phyloP scores from a whole-genome alignment of 1,139 yeast genomes.

The Saccharomyces hybrid region DNA sequence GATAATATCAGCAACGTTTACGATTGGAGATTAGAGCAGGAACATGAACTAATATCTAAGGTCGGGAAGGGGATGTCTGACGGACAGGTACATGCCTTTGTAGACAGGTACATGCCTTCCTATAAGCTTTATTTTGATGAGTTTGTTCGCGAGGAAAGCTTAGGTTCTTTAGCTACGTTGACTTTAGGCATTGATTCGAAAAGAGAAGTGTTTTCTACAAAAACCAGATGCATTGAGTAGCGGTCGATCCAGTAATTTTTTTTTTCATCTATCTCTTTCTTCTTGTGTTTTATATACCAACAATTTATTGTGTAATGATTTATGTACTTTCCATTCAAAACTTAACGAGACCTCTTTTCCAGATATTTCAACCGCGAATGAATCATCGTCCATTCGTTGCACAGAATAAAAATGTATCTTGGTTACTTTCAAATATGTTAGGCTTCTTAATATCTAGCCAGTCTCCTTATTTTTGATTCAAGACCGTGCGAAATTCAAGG shows the following conservation, averaged over 20 bases:
- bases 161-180: slow-evolving; percentile 25
- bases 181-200: slow-evolving; percentile 22
- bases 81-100: slow-evolving; percentile 54
- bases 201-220: slow-evolving; percentile 16
- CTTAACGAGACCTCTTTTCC: not conserved
- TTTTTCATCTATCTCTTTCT: slow-evolving; percentile 2
- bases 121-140: slow-evolving; percentile 60
- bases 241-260: not conserved
- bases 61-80: slow-evolving; percentile 78
- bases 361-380: not conserved
- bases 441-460: not conserved
- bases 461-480: not conserved
- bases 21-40: slow-evolving; percentile 82
- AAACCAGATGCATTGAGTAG: slow-evolving; percentile 15
- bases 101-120: slow-evolving; percentile 81
- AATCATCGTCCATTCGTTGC: too few species aligned
- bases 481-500: not conserved
- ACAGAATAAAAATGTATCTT: too few species aligned
- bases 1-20: slow-evolving; percentile 55
- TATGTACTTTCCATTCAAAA: not conserved
- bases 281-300: not conserved
- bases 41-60: slow-evolving; percentile 49
- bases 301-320: not conserved
- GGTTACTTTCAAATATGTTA: too few species aligned
- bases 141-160: slow-evolving; percentile 30